Evolutionary conservation across 139 green algal species (phyloP), one percentile per base, ranked within the genome.

Genomic region (Gonium pectorale): DNA sequence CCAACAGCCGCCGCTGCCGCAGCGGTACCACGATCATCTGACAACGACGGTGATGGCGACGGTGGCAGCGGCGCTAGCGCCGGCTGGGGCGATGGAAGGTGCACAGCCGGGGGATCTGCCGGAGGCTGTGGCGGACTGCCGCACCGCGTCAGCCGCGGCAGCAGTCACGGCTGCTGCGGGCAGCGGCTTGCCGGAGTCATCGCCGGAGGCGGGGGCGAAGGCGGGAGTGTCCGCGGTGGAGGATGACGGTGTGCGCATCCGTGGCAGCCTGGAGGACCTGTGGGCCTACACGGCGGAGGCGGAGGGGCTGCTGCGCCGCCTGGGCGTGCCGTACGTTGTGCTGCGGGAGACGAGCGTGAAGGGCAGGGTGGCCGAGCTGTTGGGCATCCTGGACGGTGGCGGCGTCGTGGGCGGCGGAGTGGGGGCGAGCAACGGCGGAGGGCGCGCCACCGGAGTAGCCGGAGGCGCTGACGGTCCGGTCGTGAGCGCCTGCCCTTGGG

Each of bases 161-260:
- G 38, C 40, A 74, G 67, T 21, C 49, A 13, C 40, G 60, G 43
- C 31, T 33, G 41, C 41, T 43, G 26, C 13, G 63, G 63, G 63
- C 17, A 15, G 63, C 19, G 29, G 27, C n/a, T 9, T 19, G n/a
- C 2, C 22, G 64, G 64, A 44, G 64, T 29, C 5, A 35, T 24
- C 26, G 64, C 64, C 21, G 31, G 22, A 15, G 35, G 64, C 13
- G 43, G 6, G 15, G 40, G 19, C 31, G 46, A 17, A 31, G 29
- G 3, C 43, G 69, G 69, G 11, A 63, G 17, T 9, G 71, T 6
- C 17, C 1, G 71, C 71, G 8, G 71, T 80, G 35, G 51, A 80
- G 71, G 71, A 80, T 49, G 71, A 80, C 71, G 71, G 71, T 0
- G 51, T 67, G 31, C 71, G 71, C 4, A 31, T 80, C 31, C 51